Evolutionary conservation across 805 yeast species (phyloP).

Genomic region (Saccharomycopsis selenospora): DNA sequence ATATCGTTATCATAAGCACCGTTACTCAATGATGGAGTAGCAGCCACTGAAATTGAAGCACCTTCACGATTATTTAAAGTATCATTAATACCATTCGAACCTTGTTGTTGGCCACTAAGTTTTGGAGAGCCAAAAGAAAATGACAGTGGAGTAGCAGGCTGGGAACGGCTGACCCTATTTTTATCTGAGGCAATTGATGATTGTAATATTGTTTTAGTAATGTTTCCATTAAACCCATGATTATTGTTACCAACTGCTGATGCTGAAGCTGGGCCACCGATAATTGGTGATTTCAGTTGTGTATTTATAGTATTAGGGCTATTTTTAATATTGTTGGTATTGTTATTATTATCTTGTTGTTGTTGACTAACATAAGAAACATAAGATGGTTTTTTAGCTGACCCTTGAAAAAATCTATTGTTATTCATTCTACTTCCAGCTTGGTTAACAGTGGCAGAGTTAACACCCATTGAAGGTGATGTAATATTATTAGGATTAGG

Average conservation of each 20-base stretch:
- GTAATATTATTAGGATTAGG: too few relatives aligned
- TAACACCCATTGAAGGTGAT: too few relatives aligned
- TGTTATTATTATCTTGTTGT: too few relatives aligned
- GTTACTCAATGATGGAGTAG: not conserved
- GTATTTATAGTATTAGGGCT: not conserved
- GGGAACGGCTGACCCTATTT: not conserved
- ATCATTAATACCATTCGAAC: not conserved
- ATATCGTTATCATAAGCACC: constrained; percentile 32
- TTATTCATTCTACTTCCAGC: too few relatives aligned
- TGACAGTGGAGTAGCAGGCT: not conserved
- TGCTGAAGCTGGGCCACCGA: not conserved
- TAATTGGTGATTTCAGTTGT: not conserved
- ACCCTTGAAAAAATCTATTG: not conserved
- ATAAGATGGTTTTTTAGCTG: not conserved
- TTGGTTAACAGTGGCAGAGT: too few relatives aligned
- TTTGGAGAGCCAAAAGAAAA: not conserved
- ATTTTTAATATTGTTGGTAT: too few relatives aligned
- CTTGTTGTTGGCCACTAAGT: not conserved
- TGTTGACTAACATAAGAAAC: not conserved
- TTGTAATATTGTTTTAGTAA: not conserved
- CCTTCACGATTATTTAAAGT: not conserved
- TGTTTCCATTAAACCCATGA: too few relatives aligned
- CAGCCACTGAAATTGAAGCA: not conserved
- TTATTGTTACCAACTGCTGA: too few relatives aligned
- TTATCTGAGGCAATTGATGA: not conserved